phyloP scores from a whole-genome alignment of 2,329 filamentous ascomycete species.

The Metarhizium robertsii region DNA sequence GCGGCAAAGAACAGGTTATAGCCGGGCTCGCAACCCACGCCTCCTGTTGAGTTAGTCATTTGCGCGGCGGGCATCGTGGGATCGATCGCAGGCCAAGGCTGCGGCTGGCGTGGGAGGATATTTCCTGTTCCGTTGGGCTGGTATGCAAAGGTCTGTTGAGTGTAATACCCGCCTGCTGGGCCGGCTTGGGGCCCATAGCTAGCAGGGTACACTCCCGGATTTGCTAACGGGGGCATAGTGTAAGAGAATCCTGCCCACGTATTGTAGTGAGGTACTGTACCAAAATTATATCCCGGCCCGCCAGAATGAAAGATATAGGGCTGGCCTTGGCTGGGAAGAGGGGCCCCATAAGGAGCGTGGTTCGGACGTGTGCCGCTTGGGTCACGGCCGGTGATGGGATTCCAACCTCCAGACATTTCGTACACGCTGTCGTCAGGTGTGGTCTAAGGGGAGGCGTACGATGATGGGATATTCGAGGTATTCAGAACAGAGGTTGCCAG shows the following conservation, averaged over 20 bases:
- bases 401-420: constrained; percentile 31
- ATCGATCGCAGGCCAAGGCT: constrained; percentile 33
- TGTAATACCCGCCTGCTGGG: constrained; percentile 15
- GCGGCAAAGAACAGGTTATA: constrained; percentile 54
- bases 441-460: neutral
- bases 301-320: constrained; percentile 28
- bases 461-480: neutral
- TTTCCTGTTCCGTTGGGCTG: constrained; percentile 30
- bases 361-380: constrained; percentile 20
- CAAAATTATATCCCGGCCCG: constrained; percentile 25
- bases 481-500: constrained; percentile 23
- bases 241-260: constrained; percentile 18
- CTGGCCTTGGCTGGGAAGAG: constrained; percentile 25
- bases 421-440: neutral
- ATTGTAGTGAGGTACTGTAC: constrained; percentile 13
- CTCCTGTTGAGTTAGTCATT: constrained; percentile 47
- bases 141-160: constrained; percentile 18
- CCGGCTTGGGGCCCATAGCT: constrained; percentile 2
- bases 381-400: constrained; percentile 30
- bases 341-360: constrained; percentile 23
- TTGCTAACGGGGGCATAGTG: constrained; percentile 12
- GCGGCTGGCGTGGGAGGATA: constrained; percentile 27
- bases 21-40: constrained; percentile 48
- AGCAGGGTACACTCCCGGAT: constrained; percentile 3
- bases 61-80: constrained; percentile 40